Conservation (phyloP, 2,329 filamentous ascomycete genomes). For the Beauveria sp. region DNA sequence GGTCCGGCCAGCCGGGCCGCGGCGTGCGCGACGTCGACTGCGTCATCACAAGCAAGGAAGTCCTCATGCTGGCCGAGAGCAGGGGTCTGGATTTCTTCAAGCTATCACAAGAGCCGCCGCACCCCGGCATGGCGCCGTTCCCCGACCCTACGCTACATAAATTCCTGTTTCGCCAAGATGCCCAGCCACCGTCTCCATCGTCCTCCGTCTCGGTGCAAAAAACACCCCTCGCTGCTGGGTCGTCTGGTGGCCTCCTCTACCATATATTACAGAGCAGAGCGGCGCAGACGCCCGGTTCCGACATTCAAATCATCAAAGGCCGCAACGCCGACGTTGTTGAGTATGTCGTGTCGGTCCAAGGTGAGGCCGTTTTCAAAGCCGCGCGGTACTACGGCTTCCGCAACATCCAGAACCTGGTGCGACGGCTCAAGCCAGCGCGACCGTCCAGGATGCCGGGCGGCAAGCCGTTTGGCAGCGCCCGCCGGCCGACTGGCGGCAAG, state of each 20-base stretch:
- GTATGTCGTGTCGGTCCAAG: constrained; percentile 57
- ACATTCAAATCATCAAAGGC: constrained; percentile 64
- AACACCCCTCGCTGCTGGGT: constrained; percentile 53
- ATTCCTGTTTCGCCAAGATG: constrained; percentile 63
- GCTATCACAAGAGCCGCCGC: constrained; percentile 53
- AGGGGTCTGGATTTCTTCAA: constrained; percentile 69
- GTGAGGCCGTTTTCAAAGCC: constrained; percentile 61
- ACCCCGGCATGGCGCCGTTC: constrained; percentile 48
- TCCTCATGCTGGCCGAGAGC: constrained; percentile 80
- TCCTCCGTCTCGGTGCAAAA: constrained; percentile 26
- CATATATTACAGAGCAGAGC: constrained; percentile 74
- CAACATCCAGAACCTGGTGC: constrained; percentile 95
- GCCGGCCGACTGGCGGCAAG: constrained; percentile 38
- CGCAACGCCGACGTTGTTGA: constrained; percentile 89
- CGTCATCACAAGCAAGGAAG: constrained; percentile 92
- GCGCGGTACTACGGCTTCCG: constrained; percentile 95
- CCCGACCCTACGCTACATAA: constrained; percentile 62
- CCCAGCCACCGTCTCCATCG: neutral
- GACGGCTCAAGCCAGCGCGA: constrained; percentile 76
- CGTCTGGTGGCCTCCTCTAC: constrained; percentile 82
- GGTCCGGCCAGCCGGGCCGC: constrained; percentile 36
- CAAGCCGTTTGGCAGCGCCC: constrained; percentile 49
- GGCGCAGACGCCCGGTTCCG: constrained; percentile 61
- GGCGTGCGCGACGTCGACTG: constrained; percentile 87
- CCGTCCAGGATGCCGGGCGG: constrained; percentile 74